Conservation (phyloP, 306 rosid genomes). For the Prosopis cineraria region DNA sequence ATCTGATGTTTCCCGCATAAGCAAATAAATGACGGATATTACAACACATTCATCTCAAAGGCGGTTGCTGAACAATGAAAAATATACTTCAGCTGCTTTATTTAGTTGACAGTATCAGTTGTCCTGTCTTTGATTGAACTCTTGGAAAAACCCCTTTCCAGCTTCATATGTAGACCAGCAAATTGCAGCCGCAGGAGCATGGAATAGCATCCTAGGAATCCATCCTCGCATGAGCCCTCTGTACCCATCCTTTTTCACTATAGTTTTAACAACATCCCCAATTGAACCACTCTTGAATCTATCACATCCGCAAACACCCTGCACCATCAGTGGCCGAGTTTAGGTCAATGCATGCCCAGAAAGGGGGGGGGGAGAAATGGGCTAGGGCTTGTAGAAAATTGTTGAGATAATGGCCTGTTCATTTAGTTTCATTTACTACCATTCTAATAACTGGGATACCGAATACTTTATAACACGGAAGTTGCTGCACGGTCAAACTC, state of each 20-base stretch:
- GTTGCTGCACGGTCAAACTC: background rate
- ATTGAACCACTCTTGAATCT: slow-evolving; percentile 87
- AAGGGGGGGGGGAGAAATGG: slow-evolving; percentile 15
- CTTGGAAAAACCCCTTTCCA: slow-evolving; percentile 76
- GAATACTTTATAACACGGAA: slow-evolving; percentile 21
- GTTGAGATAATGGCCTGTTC: background rate
- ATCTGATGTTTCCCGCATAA: slow-evolving; percentile 33
- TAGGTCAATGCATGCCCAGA: background rate
- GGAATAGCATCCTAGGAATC: slow-evolving; percentile 96
- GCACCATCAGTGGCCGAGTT: slow-evolving; percentile 40
- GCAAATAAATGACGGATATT: background rate
- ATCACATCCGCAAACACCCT: slow-evolving; percentile 98
- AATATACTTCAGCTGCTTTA: slow-evolving; percentile 12
- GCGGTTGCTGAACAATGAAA: slow-evolving; percentile 41
- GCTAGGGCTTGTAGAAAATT: background rate
- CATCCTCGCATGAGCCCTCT: slow-evolving; percentile 93
- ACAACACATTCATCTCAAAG: slow-evolving; percentile 24
- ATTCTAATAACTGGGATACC: background rate
- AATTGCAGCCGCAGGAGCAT: slow-evolving; percentile 98
- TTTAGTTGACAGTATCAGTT: slow-evolving; percentile 49
- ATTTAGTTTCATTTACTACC: background rate
- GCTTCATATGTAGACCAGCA: slow-evolving; percentile 99
- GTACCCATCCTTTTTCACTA: slow-evolving; percentile 79
- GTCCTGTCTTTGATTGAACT: slow-evolving; percentile 43
- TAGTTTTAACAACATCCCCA: slow-evolving; percentile 66